phyloP scores from a whole-genome alignment of 2,329 filamentous ascomycete genomes.

The Curvularia lunata region DNA sequence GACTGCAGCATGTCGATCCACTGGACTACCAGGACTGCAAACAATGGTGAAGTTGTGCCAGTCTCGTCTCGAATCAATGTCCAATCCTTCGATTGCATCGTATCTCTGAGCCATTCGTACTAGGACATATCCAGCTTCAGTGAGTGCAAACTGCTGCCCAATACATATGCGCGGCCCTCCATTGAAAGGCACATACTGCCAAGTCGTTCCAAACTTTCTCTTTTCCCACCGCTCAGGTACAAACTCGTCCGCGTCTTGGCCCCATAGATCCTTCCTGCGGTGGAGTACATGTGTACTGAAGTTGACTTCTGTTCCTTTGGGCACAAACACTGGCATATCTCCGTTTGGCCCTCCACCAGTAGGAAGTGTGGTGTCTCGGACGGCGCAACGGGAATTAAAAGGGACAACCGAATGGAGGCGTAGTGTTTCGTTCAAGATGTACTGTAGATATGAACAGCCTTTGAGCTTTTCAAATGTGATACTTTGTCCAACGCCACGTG shows the following conservation, averaged over 20 bases:
- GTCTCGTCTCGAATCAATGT: conserved; percentile 8
- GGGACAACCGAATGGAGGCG: conserved; percentile 34
- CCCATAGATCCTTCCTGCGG: conserved; percentile 27
- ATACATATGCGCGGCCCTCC: conserved; percentile 33
- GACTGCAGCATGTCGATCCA: conserved; percentile 6
- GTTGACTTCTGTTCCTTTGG: conserved; percentile 17
- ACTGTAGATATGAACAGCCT: conserved; percentile 25
- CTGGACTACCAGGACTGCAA: conserved; percentile 9
- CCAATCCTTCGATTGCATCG: conserved; percentile 7
- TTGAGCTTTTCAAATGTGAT: conserved; percentile 19
- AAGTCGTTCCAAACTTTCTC: conserved; percentile 13
- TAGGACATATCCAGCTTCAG: conserved; percentile 22
- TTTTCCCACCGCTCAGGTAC: conserved; percentile 32
- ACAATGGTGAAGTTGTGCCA: conserved; percentile 15
- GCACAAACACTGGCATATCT: conserved; percentile 31
- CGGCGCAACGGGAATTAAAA: conserved; percentile 28
- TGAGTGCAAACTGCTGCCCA: conserved; percentile 30
- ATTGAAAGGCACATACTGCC: conserved; percentile 35
- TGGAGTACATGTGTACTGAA: conserved; percentile 29
- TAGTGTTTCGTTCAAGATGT: conserved; percentile 32
- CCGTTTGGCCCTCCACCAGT: conserved; percentile 36
- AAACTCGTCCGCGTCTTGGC: conserved; percentile 32
- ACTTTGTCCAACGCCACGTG: conserved; percentile 13
- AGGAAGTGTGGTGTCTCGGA: conserved; percentile 36
- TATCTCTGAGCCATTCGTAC: conserved; percentile 7